A percentile compares a stretch with the other conserved stretches of the same genome.
phyloP scores from a whole-genome alignment of 805 yeast species.

The Sungouiozyma ichnusensis region DNA sequence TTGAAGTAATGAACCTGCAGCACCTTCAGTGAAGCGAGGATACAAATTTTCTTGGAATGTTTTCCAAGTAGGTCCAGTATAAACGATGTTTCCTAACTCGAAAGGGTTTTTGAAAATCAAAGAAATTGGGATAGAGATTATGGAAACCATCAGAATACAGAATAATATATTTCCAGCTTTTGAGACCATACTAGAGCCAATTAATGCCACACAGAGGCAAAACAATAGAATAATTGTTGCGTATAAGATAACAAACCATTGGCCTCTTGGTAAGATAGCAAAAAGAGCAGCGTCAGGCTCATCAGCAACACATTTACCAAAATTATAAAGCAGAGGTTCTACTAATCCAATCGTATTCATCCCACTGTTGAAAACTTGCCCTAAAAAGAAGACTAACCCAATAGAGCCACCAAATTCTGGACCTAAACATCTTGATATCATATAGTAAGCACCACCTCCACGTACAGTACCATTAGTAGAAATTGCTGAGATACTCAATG shows the following conservation, averaged over 20 bases:
- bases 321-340: conserved; percentile 77
- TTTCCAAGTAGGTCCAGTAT: conserved; percentile 65
- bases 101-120: conserved; percentile 58
- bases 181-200: conserved; percentile 75
- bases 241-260: conserved; percentile 59
- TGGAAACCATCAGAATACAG: conserved; percentile 54
- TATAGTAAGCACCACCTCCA: conserved; percentile 97
- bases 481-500: conserved; percentile 85
- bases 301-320: conserved; percentile 49
- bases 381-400: conserved; percentile 87
- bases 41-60: conserved; percentile 56
- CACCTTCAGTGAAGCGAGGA: conserved; percentile 79
- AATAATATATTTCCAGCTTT: conserved; percentile 72
- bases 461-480: conserved; percentile 95
- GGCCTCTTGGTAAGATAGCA: conserved; percentile 55
- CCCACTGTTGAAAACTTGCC: conserved; percentile 86
- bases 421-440: conserved; percentile 91
- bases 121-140: conserved; percentile 75
- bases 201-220: conserved; percentile 67
- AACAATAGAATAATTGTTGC: conserved; percentile 57
- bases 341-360: conserved; percentile 92
- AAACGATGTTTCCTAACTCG: conserved; percentile 38
- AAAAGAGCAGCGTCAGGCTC: conserved; percentile 31
- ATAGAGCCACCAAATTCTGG: conserved; percentile 98
- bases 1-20: conserved; percentile 71